Percentiles rank a stretch among this genome's conserved stretches.
phyloP scores from a whole-genome alignment of 768 basidiomycete species.

The Zangia roseola region DNA sequence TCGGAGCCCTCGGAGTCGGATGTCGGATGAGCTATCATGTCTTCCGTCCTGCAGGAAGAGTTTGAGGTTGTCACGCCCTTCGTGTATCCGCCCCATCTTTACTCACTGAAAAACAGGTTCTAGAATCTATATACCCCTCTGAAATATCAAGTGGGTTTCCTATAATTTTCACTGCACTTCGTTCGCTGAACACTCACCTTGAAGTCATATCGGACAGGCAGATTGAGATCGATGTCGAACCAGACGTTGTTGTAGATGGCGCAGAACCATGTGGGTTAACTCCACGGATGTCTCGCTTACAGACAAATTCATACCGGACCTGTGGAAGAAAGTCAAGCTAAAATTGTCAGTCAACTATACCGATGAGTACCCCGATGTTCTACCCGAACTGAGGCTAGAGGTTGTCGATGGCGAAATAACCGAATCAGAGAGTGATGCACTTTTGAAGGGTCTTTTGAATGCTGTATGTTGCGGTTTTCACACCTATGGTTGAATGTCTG shows the following conservation, averaged over 20 bases:
- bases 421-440: slow-evolving; percentile 50
- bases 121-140: slow-evolving; percentile 94
- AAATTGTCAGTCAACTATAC: slow-evolving; percentile 74
- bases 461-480: slow-evolving; percentile 43
- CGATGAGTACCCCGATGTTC: slow-evolving; percentile 77
- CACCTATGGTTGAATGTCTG: background rate
- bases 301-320: slow-evolving; percentile 8
- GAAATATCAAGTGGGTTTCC: slow-evolving; percentile 83
- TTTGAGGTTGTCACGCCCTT: slow-evolving; percentile 63
- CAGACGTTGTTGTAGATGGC: slow-evolving; percentile 71
- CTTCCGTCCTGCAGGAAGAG: slow-evolving; percentile 73
- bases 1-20: slow-evolving; percentile 31
- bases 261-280: slow-evolving; percentile 49
- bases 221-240: slow-evolving; percentile 83
- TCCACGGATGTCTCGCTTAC: background rate
- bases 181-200: slow-evolving; percentile 48
- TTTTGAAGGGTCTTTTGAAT: slow-evolving; percentile 56
- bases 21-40: slow-evolving; percentile 44
- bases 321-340: slow-evolving; percentile 62
- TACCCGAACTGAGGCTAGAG: slow-evolving; percentile 73
- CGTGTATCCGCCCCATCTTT: slow-evolving; percentile 4
- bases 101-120: slow-evolving; percentile 52
- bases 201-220: slow-evolving; percentile 84
- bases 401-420: slow-evolving; percentile 63
- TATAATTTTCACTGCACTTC: slow-evolving; percentile 30